Evolutionary conservation across 2,329 filamentous ascomycete genomes (phyloP).

Genomic region (Periconia sp.): DNA sequence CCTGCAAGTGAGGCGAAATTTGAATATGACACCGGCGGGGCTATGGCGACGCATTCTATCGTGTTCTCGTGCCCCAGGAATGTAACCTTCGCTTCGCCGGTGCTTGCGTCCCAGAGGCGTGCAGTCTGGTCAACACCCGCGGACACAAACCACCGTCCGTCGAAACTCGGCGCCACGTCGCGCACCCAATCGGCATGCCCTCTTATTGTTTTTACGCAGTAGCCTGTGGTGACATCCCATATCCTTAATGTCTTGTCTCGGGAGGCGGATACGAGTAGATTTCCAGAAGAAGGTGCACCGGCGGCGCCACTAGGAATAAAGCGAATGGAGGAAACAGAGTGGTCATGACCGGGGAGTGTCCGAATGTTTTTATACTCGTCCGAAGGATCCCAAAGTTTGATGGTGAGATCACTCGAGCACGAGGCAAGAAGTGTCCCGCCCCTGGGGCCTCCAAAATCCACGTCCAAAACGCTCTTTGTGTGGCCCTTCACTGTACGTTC

Average conservation of each 20-base stretch:
- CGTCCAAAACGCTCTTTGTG: conserved; percentile 82
- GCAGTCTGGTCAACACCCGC: conserved; percentile 81
- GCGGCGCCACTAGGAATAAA: conserved; percentile 84
- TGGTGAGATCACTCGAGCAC: conserved; percentile 86
- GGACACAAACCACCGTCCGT: conserved; percentile 81
- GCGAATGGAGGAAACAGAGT: conserved; percentile 83
- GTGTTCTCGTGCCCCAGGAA: conserved; percentile 85
- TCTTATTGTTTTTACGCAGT: conserved; percentile 85
- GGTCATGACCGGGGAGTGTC: conserved; percentile 87
- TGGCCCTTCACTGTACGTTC: conserved; percentile 91
- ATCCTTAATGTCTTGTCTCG: conserved; percentile 82
- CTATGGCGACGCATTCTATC: conserved; percentile 83
- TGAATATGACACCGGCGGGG: conserved; percentile 76
- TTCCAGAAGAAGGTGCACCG: conserved; percentile 76
- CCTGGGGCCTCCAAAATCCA: conserved; percentile 86
- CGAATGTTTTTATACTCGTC: conserved; percentile 96
- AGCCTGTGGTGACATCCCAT: conserved; percentile 93
- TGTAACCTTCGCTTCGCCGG: conserved; percentile 74
- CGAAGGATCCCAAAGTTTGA: conserved; percentile 91
- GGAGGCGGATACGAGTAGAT: conserved; percentile 82
- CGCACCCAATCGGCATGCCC: conserved; percentile 92
- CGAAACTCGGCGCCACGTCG: conserved; percentile 77
- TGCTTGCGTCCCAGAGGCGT: conserved; percentile 80
- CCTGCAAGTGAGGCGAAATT: conserved; percentile 77
- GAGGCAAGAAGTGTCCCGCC: conserved; percentile 78